A percentile compares a stretch with the other conserved stretches of the same genome.
Conservation (phyloP, 2,329 filamentous ascomycete genomes). For the Fusarium brevicatenulatum region DNA sequence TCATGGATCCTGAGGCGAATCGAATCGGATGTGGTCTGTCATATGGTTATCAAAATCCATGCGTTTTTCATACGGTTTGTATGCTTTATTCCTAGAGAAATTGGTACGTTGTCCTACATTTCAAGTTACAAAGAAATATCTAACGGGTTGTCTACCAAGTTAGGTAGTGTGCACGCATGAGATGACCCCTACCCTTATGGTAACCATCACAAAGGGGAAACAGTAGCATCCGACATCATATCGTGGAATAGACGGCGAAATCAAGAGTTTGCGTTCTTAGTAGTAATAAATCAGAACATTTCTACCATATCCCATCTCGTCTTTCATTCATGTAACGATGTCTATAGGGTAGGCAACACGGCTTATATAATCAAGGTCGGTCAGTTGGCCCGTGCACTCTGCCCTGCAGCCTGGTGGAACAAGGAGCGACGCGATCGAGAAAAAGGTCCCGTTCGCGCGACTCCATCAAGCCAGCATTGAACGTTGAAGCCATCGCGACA, state of each 20-base stretch:
- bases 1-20: background rate
- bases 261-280: background rate
- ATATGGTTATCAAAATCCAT: background rate
- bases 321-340: background rate
- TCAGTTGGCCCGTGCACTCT: constrained; percentile 16
- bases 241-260: background rate
- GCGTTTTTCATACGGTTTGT: background rate
- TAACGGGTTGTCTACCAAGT: background rate
- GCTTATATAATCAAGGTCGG: constrained; percentile 34
- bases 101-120: background rate
- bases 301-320: background rate
- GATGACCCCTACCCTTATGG: background rate
- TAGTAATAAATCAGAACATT: background rate
- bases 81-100: background rate
- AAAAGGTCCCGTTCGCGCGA: constrained; percentile 45
- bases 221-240: no score
- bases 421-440: constrained; percentile 47
- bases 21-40: background rate
- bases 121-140: background rate
- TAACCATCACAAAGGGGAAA: background rate
- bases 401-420: constrained; percentile 33
- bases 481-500: constrained; percentile 37
- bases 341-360: constrained; percentile 21
- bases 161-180: background rate
- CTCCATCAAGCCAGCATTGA: constrained; percentile 44